A percentile compares a stretch with the other conserved stretches of the same genome.
These are phyloP conservation scores for Hirschfeldia incana DNA, from an alignment of 345 rosid genomes.

Conservation along the genomic window DNA sequence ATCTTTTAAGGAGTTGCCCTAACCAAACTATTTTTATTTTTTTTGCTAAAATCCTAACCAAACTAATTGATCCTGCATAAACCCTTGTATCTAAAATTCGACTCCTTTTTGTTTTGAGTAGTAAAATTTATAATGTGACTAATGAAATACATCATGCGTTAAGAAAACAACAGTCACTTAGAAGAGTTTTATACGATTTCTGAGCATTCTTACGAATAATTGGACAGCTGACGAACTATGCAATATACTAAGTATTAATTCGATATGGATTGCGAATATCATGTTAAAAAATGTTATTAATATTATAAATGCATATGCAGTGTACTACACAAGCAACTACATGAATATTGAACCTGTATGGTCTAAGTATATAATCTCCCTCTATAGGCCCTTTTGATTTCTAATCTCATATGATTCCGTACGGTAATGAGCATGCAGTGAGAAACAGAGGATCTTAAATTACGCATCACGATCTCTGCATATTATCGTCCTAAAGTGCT, in stretches of 20 bases:
- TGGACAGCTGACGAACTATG: background rate
- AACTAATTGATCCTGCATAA: conserved; percentile 9
- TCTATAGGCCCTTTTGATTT: conserved; percentile 25
- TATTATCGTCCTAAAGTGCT: conserved; percentile 38
- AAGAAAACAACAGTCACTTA: too few species aligned
- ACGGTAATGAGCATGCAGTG: conserved; percentile 30
- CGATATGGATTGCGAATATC: background rate
- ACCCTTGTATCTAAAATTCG: background rate
- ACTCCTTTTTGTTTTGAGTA: background rate
- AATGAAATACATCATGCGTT: background rate
- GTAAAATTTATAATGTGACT: background rate
- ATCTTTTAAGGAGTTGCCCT: background rate
- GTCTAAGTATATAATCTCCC: background rate
- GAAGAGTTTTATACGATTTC: background rate
- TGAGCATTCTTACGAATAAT: background rate
- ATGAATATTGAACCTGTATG: background rate
- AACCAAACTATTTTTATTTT: background rate
- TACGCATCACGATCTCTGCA: conserved; percentile 32
- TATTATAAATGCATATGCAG: background rate
- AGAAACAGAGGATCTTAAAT: conserved; percentile 37
- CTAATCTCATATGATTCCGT: conserved; percentile 22
- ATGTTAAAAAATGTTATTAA: background rate
- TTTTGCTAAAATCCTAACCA: background rate
- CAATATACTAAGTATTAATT: background rate
- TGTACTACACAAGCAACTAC: conserved; percentile 11